Evolutionary conservation across 148 eudicot genomes (phyloP), one percentile per base, ranked within the genome.

Genomic region (Camellia granthamiana): DNA sequence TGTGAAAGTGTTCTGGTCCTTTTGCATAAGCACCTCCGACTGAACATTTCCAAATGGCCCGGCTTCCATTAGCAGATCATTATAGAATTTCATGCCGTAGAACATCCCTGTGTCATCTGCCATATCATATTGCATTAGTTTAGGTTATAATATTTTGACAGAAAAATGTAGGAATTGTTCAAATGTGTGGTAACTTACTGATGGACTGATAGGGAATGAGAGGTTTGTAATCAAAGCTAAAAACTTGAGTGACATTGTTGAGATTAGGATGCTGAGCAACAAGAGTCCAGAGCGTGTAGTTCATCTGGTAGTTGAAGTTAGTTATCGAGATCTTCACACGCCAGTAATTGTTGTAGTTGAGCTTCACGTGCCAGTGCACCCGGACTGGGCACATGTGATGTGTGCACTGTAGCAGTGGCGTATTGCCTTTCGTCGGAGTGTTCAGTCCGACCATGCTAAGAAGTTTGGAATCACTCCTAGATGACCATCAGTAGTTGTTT

Each of bases 141-240:
- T 16, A 18, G 7, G n/a, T 60, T 2, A 55, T 2, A 55, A 55
- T 60, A 60, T 15, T 14, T 60, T 19, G 21, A 14, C 63, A 14
- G 1, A 14, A 60, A 60, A 7, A 2, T 23, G 68, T 7, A 64
- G 6, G 42, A 64, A 64, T 64, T 4, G 19, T 19, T 61, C 21
- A 23, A 60, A 60, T 16, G 38, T 5, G 6, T 30, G 61, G 38
- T 63, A n/a, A 88, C 97, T 91, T 72, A 93, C 97, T 93, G 70
- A 93, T 84, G 0, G 94, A 84, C 42, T 52, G 81, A 51, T 86
- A 93, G n/a, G 92, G 94, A 69, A 87, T 85, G 6, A 90, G 83
- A 46, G 97, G 97, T 90, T 88, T 91, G 85, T 93, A 93, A 68
- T 90, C 84, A 73, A 93, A 93, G 89, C 97, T 93, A 77, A 93